Evolutionary conservation across 139 green algal species (phyloP).

Genomic region (Chlamydomonas sp.): DNA sequence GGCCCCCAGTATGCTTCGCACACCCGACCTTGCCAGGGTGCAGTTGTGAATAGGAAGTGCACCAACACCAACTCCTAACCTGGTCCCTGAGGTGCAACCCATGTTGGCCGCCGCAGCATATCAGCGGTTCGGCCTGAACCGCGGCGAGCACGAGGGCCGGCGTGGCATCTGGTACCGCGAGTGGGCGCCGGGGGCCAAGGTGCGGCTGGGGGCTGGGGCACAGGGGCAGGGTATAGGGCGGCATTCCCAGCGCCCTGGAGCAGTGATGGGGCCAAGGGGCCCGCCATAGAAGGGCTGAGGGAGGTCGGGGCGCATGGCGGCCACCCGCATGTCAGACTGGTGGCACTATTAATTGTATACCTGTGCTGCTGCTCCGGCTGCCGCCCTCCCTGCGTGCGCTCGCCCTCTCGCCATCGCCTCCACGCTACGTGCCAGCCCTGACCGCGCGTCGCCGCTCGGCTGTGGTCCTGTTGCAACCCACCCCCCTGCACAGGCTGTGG

Average conservation of each 20-base stretch:
- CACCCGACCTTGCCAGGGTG: neutral
- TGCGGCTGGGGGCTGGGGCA: conserved; percentile 14
- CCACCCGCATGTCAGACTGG: neutral
- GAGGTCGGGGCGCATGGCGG: too few relatives aligned
- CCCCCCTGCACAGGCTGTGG: conserved; percentile 64
- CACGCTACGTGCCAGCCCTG: neutral
- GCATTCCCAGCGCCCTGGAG: too few relatives aligned
- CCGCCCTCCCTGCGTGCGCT: too few relatives aligned
- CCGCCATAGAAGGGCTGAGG: neutral
- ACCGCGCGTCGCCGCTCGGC: neutral
- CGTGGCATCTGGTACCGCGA: conserved; percentile 89
- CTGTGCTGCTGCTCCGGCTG: neutral
- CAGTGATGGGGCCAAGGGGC: too few relatives aligned
- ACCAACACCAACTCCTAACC: neutral
- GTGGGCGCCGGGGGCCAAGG: conserved; percentile 87
- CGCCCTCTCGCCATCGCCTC: neutral
- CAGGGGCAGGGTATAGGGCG: too few relatives aligned
- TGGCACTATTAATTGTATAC: too few relatives aligned
- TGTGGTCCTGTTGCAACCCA: neutral
- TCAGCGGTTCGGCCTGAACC: conserved; percentile 89
- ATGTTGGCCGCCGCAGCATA: conserved; percentile 67
- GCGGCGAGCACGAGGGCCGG: conserved; percentile 81
- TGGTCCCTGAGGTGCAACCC: neutral
- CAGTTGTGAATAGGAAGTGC: neutral
- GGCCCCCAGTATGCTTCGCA: neutral